phyloP scores from a whole-genome alignment of 176 grass and related monocot genomes.

The Miscanthus lutarioriparius region DNA sequence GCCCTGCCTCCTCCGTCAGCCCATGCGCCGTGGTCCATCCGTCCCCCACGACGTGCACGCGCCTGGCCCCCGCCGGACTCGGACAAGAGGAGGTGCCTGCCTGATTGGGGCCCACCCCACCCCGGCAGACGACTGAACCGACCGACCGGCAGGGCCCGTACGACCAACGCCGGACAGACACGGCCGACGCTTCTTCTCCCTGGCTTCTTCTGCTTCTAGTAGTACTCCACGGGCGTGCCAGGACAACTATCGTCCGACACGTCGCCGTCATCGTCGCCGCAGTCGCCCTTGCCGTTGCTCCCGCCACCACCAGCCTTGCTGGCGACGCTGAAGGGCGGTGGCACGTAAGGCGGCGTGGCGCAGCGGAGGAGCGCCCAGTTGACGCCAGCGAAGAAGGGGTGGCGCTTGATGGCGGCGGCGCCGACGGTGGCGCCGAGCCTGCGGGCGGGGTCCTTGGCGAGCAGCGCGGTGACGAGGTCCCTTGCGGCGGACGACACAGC shows the following conservation, averaged over 20 bases:
- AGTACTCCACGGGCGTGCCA: constrained; percentile 77
- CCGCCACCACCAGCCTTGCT: neutral
- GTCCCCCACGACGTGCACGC: constrained; percentile 33
- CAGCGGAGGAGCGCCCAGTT: constrained; percentile 94
- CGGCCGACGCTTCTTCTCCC: constrained; percentile 3
- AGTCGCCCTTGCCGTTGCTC: neutral
- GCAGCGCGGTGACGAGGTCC: constrained; percentile 64
- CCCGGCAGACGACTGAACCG: neutral
- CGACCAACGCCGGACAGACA: neutral
- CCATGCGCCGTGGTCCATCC: neutral
- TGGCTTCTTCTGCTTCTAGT: constrained; percentile 11
- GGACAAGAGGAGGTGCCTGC: neutral
- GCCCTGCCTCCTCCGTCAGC: neutral
- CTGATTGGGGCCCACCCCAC: neutral
- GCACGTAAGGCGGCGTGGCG: constrained; percentile 62
- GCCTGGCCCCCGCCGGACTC: neutral
- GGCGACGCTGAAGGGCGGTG: constrained; percentile 39
- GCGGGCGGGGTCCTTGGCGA: constrained; percentile 74
- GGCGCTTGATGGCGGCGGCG: constrained; percentile 73
- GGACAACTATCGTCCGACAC: constrained; percentile 59
- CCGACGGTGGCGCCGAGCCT: constrained; percentile 77
- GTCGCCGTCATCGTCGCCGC: neutral
- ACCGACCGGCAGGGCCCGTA: neutral
- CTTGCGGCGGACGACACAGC: constrained; percentile 50
- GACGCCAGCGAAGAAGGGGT: constrained; percentile 75